Base-by-base conservation (phyloP, 768 basidiomycete genomes). In the Suillus subaureus region DNA sequence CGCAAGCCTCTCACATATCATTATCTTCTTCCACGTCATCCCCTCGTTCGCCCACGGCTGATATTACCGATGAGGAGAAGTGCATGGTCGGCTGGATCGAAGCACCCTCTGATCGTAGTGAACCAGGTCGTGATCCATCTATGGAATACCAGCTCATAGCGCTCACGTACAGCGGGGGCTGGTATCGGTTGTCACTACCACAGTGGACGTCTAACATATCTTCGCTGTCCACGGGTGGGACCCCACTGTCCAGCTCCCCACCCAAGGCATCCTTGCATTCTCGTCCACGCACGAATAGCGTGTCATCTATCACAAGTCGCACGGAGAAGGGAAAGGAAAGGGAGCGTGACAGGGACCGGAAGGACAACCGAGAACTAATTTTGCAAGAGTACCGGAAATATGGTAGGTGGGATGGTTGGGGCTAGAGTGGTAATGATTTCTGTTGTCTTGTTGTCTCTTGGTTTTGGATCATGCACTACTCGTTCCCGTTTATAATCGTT, bases 331-430 rank as follows among this genome's bases (percentile, higher is more conserved):
- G 88, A 70, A 88, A 86, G 66, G 85, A 81, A 69, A 87, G 85
- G 66, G 79, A 80, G 42, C 85, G 87, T 57, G 84, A 84, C 73
- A 87, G 84, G 67, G 77, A 79, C 61, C 80, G 75, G 68, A 87
- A 86, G 73, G 85, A 89, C 66, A 84, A 85, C 65, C 81, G 87
- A 57, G 86, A 89, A 35, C 89, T 94, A 73, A 80, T 83, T 15
- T 73, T 96, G 60, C 82, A 87, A 69, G 94, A 96, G 74, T 96
- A 89, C 75, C 80, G 93, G 68, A 83, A 90, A 69, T 95, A 89
- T 72, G 94, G 94, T 28, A 82, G 92, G 63, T 94, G 93, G 92
- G 94, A 96, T 81, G 94, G 93, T 0, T 96, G 94, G 94, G 87
- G 82, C 39, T 89, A 75, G 66, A 63, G 2, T 39, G 21, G 6